phyloP scores from a whole-genome alignment of 768 basidiomycete genomes.

The Boletellus sp. region DNA sequence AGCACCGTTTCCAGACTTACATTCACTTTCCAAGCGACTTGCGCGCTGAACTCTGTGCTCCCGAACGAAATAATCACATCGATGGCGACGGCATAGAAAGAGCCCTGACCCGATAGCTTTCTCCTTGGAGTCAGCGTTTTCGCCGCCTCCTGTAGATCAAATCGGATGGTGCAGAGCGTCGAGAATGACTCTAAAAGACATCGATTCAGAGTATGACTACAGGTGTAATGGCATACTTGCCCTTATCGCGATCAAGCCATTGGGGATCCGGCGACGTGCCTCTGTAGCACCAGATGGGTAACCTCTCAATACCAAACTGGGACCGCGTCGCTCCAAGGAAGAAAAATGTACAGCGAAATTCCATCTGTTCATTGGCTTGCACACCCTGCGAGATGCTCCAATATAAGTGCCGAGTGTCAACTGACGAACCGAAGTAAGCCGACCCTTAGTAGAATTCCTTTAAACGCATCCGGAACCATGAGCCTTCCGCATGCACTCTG shows the following conservation, averaged over 20 bases:
- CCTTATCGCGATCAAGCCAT: constrained; percentile 9
- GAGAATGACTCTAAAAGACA: constrained; percentile 7
- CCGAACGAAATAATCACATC: constrained; percentile 16
- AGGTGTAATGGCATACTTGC: background rate
- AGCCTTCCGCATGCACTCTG: background rate
- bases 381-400: constrained; percentile 4
- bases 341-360: constrained; percentile 14
- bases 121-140: background rate
- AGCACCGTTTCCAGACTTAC: background rate
- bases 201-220: background rate
- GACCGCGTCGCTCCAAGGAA: background rate
- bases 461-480: constrained; percentile 3
- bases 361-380: constrained; percentile 6
- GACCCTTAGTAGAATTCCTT: constrained; percentile 8
- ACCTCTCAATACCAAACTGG: background rate
- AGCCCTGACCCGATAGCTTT: background rate
- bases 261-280: constrained; percentile 4
- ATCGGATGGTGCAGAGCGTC: constrained; percentile 6
- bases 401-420: background rate
- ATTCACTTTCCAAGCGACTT: constrained; percentile 1
- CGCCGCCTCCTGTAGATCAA: constrained; percentile 6
- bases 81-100: constrained; percentile 4
- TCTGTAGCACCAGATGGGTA: constrained; percentile 13
- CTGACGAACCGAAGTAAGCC: background rate
- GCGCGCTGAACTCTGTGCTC: constrained; percentile 24